phyloP scores from a whole-genome alignment of 2,329 filamentous ascomycete species.

The Colletotrichum lini region DNA sequence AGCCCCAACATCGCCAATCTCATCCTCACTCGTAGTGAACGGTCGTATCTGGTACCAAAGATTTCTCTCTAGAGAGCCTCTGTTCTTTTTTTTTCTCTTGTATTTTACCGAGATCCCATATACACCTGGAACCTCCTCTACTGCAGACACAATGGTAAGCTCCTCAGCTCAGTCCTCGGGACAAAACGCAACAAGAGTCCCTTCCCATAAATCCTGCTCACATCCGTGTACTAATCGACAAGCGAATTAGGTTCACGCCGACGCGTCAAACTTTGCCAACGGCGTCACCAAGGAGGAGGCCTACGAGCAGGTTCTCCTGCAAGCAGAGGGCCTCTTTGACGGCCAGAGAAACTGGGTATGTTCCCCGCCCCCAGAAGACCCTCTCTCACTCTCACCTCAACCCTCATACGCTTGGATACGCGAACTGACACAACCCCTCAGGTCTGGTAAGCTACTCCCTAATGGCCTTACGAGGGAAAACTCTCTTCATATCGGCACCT shows the following conservation, averaged over 20 bases:
- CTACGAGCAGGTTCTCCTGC: conserved; percentile 80
- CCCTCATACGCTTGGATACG: not conserved
- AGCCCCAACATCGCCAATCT: not conserved
- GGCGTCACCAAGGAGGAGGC: conserved; percentile 79
- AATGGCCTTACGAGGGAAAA: no score
- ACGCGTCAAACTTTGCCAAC: conserved; percentile 79
- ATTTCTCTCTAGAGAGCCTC: no score
- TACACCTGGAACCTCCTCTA: no score
- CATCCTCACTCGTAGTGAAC: not conserved
- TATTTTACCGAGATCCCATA: conserved; percentile 43
- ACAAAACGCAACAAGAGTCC: no score
- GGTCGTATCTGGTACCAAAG: no score
- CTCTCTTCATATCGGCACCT: no score
- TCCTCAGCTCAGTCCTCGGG: not conserved
- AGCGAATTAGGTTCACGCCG: conserved; percentile 77
- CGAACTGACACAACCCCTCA: conserved; percentile 43
- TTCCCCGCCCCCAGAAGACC: conserved; percentile 11
- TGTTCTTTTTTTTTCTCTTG: not conserved
- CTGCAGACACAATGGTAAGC: conserved; percentile 48
- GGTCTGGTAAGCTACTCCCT: conserved; percentile 56
- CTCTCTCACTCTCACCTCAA: not conserved
- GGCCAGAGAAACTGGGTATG: conserved; percentile 86
- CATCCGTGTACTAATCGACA: conserved; percentile 2
- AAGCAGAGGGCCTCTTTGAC: conserved; percentile 78
- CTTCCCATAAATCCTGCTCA: not conserved